A percentile compares a stretch with the other conserved stretches of the same genome.
Conservation (phyloP, 148 eudicot genomes). For the Vaccinium darrowii region DNA sequence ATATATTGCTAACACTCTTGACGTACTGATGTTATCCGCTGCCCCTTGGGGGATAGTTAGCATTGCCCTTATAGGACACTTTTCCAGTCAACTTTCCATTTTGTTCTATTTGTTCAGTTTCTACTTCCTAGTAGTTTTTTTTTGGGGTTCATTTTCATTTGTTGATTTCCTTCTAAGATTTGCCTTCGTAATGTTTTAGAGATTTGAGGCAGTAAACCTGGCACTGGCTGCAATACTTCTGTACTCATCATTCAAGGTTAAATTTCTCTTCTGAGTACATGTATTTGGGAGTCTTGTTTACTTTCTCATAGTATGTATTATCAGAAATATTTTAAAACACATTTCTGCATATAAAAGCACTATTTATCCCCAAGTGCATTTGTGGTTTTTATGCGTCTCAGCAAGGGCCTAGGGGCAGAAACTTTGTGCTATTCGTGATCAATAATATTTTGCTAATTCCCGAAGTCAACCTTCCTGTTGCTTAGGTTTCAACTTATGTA, state of each 20-base stretch:
- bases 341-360: neutral
- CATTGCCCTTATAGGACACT: neutral
- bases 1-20: neutral
- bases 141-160: conserved; percentile 5
- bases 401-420: neutral
- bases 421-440: neutral
- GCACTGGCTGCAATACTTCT: conserved; percentile 82
- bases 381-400: neutral
- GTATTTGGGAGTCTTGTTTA: neutral
- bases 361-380: neutral
- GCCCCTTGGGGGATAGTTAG: neutral
- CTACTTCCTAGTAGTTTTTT: neutral
- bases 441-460: neutral
- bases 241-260: conserved; percentile 88
- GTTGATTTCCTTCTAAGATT: conserved; percentile 1
- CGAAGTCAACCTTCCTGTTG: neutral
- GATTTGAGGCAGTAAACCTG: conserved; percentile 83
- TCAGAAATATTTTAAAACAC: too few relatives aligned
- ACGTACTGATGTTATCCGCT: neutral
- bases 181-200: conserved; percentile 40
- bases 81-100: neutral
- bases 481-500: neutral
- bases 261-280: conserved; percentile 11
- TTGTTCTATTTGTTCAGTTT: conserved; percentile 8
- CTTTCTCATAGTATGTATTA: neutral